These are phyloP conservation scores for Phytopythium mirpurense DNA, from an alignment of 352 stramenopile species.

Conservation along the genomic window DNA sequence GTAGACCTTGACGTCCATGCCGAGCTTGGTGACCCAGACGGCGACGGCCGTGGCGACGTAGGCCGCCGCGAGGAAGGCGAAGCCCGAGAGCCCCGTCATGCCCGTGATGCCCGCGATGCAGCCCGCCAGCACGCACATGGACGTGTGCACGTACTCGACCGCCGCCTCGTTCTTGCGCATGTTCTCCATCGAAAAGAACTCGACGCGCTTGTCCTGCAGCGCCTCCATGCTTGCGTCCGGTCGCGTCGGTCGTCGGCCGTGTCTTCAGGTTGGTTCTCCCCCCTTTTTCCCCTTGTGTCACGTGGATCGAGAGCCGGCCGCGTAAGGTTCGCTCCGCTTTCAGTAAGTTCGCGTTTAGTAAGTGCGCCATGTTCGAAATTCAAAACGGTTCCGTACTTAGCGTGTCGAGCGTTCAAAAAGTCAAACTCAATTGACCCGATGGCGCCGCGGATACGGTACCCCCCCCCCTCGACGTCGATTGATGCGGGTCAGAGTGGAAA, in stretches of 20 bases:
- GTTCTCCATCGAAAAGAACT: constrained; percentile 88
- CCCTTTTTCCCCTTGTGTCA: not conserved
- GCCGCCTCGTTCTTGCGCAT: constrained; percentile 78
- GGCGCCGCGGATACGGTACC: not conserved
- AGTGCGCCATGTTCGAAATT: constrained; percentile 2
- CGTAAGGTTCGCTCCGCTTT: not conserved
- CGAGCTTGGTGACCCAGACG: constrained; percentile 71
- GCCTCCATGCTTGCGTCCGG: constrained; percentile 39
- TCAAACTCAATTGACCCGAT: constrained; percentile 1
- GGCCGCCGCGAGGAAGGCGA: constrained; percentile 58
- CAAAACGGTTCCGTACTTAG: constrained; percentile 5
- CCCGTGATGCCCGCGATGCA: constrained; percentile 79
- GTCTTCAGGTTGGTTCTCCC: too few species aligned
- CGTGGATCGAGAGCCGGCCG: too few species aligned
- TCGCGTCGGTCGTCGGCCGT: not conserved
- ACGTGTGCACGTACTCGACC: constrained; percentile 75
- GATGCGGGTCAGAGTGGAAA: constrained; percentile 19
- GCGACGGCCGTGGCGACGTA: constrained; percentile 65
- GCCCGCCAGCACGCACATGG: constrained; percentile 79
- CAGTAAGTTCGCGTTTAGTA: not conserved
- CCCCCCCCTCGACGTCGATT: not conserved
- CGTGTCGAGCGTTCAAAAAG: not conserved
- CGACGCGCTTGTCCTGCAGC: constrained; percentile 63
- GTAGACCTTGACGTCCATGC: constrained; percentile 69
- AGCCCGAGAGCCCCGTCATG: constrained; percentile 68